A percentile compares a stretch with the other conserved stretches of the same genome.
Evolutionary conservation across 208 protist species (phyloP).

Genomic region (Leptomonas pyrrhocoris): DNA sequence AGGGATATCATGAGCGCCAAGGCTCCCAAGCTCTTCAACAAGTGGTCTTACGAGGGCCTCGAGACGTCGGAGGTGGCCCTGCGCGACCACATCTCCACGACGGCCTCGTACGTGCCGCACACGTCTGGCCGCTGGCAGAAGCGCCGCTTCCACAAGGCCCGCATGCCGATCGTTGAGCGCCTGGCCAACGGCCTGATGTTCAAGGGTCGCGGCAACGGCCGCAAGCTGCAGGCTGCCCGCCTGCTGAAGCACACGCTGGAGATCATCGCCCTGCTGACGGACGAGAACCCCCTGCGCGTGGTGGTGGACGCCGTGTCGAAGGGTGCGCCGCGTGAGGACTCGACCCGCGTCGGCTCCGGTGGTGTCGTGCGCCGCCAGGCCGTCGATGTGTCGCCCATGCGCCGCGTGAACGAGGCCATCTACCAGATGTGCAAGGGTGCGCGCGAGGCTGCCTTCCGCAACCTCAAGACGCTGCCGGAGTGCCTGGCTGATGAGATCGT

Average conservation of each 20-base stretch:
- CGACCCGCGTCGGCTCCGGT: conserved; percentile 99
- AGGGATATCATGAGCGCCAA: conserved; percentile 57
- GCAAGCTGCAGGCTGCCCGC: conserved; percentile 99
- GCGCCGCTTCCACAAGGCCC: conserved; percentile 99
- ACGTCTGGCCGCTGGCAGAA: conserved; percentile 97
- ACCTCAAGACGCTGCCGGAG: conserved; percentile 99
- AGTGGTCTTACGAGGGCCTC: conserved; percentile 89
- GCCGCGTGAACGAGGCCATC: conserved; percentile 99
- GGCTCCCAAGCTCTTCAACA: conserved; percentile 91
- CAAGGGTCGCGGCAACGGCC: conserved; percentile 99
- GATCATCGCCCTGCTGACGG: conserved; percentile 99
- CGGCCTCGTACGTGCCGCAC: conserved; percentile 98
- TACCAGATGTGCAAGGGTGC: conserved; percentile 98
- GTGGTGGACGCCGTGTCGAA: conserved; percentile 99
- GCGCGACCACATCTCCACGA: conserved; percentile 97
- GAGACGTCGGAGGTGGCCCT: conserved; percentile 90
- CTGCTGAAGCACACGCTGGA: conserved; percentile 99
- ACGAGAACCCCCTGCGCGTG: conserved; percentile 99
- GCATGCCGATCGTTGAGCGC: conserved; percentile 95
- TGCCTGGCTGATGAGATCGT: conserved; percentile 99
- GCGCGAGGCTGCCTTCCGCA: conserved; percentile 98
- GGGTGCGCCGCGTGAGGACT: conserved; percentile 99
- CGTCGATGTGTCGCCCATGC: conserved; percentile 99
- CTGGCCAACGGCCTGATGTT: conserved; percentile 98
- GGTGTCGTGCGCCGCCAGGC: conserved; percentile 99